Evolutionary conservation across 306 rosid genomes (phyloP).

Genomic region (Trichosanthes truncata): DNA sequence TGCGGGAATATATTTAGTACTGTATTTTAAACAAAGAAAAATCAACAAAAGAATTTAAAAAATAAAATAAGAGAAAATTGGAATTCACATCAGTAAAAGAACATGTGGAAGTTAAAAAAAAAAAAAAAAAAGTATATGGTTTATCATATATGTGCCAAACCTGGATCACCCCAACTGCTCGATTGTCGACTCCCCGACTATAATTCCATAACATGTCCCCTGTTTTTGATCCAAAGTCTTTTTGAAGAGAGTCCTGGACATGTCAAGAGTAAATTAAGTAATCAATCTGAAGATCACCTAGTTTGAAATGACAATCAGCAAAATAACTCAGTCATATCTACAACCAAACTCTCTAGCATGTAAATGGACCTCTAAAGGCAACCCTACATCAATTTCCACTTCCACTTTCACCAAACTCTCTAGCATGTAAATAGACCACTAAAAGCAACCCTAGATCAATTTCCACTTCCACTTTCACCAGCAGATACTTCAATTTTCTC

Average conservation of each 20-base stretch:
- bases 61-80: background rate
- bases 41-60: background rate
- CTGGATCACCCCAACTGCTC: slow-evolving; percentile 75
- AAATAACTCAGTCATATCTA: background rate
- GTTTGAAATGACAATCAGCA: background rate
- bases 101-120: background rate
- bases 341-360: background rate
- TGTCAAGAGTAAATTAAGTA: slow-evolving; percentile 12
- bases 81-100: background rate
- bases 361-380: background rate
- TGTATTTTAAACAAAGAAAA: background rate
- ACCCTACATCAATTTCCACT: background rate
- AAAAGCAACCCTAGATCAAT: background rate
- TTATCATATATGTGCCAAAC: slow-evolving; percentile 29
- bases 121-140: background rate
- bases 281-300: slow-evolving; percentile 12
- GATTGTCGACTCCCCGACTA: slow-evolving; percentile 83
- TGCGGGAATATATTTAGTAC: background rate
- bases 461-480: background rate
- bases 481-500: background rate
- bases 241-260: slow-evolving; percentile 67
- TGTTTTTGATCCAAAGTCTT: slow-evolving; percentile 70
- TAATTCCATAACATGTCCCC: slow-evolving; percentile 90
- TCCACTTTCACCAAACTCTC: background rate
- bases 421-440: slow-evolving; percentile 6